Conservation (phyloP, 192 early-diverging fungal species). For the Thamnidium elegans region DNA sequence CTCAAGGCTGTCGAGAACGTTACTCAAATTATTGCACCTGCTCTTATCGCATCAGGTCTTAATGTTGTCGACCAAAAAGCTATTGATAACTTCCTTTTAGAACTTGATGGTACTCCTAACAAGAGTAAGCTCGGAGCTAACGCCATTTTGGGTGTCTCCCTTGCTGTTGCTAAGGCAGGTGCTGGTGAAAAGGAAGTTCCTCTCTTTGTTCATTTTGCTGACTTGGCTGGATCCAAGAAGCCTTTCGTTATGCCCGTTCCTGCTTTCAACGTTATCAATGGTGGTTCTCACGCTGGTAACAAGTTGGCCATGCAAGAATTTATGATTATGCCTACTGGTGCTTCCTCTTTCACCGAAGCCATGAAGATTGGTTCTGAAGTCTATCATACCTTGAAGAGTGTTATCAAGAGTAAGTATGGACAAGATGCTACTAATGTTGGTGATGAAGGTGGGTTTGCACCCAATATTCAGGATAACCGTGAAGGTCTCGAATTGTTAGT, state of each 20-base stretch:
- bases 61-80: conserved; percentile 83
- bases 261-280: conserved; percentile 98
- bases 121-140: conserved; percentile 97
- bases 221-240: conserved; percentile 78
- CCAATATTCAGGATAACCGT: conserved; percentile 96
- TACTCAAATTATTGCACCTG: conserved; percentile 85
- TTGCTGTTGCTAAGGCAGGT: conserved; percentile 94
- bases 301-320: conserved; percentile 99
- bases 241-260: conserved; percentile 96
- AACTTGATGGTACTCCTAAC: conserved; percentile 94
- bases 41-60: conserved; percentile 76
- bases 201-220: conserved; percentile 92
- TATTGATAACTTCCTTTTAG: conserved; percentile 87
- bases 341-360: conserved; percentile 88
- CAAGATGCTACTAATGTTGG: conserved; percentile 98
- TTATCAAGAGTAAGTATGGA: conserved; percentile 99
- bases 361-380: conserved; percentile 98
- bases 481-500: conserved; percentile 94
- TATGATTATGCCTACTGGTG: conserved; percentile 98
- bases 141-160: conserved; percentile 97
- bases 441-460: conserved; percentile 99
- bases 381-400: conserved; percentile 91
- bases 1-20: conserved; percentile 88
- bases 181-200: conserved; percentile 93
- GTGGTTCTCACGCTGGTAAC: conserved; percentile 98